Percentiles rank a stretch among this genome's conserved stretches.
These are phyloP conservation scores for Boletus pseudo-olivaceus DNA, from an alignment of 768 basidiomycete genomes.

Conservation along the genomic window DNA sequence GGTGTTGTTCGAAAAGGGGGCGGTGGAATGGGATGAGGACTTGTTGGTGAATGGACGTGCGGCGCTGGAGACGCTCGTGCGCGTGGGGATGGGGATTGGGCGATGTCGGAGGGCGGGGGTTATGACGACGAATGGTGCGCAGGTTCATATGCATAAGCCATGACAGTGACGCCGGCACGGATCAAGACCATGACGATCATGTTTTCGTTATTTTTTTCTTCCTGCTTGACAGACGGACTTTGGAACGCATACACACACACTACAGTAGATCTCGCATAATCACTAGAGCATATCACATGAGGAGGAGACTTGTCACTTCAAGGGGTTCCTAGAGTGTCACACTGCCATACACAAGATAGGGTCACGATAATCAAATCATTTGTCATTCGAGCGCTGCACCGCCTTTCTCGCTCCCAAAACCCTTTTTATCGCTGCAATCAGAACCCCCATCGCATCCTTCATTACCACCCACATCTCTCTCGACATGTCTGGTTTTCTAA, in stretches of 20 bases:
- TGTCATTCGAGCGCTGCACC: neutral
- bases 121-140: slow-evolving; percentile 4
- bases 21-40: slow-evolving; percentile 90
- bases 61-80: slow-evolving; percentile 85
- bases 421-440: slow-evolving; percentile 2
- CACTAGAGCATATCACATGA: neutral
- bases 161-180: neutral
- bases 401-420: neutral
- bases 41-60: slow-evolving; percentile 79
- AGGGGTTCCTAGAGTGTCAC: no score
- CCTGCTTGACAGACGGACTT: neutral
- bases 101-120: slow-evolving; percentile 19
- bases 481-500: slow-evolving; percentile 13
- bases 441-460: no score
- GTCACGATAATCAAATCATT: neutral
- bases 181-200: neutral
- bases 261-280: neutral
- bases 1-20: slow-evolving; percentile 80
- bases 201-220: neutral
- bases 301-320: no score
- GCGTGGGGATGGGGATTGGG: slow-evolving; percentile 86
- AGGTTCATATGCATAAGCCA: neutral
- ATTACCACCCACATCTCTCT: neutral
- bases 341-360: neutral
- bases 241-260: neutral